Evolutionary conservation across 805 yeast genomes (phyloP).

Genomic region (Metschnikowia picachoensis): DNA sequence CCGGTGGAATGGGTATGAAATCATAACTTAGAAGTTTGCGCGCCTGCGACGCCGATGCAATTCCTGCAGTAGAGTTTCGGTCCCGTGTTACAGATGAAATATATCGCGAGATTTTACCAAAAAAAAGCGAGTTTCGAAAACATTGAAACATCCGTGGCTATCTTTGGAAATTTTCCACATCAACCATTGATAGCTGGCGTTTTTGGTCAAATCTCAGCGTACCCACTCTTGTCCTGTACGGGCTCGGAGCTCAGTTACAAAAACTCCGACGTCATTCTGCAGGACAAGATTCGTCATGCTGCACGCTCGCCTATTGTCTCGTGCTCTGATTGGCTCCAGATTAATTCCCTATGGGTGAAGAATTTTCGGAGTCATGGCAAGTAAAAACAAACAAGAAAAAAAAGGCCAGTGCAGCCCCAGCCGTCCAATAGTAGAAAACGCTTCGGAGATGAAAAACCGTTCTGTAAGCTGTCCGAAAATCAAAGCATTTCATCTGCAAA

Average conservation of each 20-base stretch:
- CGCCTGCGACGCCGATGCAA: conserved; percentile 3
- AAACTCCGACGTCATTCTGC: conserved; percentile 9
- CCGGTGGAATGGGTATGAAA: not conserved
- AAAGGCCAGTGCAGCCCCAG: not conserved
- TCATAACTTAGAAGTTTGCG: not conserved
- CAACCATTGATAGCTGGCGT: no score
- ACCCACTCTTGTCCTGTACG: no score
- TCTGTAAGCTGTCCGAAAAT: no score
- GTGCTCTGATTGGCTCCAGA: conserved; percentile 9
- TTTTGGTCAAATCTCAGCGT: no score
- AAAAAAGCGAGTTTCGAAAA: no score
- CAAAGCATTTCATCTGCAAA: no score
- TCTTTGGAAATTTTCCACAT: no score
- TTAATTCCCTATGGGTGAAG: not conserved
- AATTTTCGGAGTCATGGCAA: not conserved
- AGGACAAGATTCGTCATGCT: conserved; percentile 3
- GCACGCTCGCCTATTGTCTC: not conserved
- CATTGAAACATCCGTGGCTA: no score
- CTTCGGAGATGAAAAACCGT: not conserved
- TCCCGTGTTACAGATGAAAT: no score
- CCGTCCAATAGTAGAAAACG: not conserved
- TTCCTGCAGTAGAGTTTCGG: not conserved
- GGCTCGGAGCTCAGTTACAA: conserved; percentile 12
- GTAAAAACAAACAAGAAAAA: no score
- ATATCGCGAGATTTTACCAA: no score